Conservation (phyloP, 1,139 yeast species). For the Wickerhamomyces sp. region DNA sequence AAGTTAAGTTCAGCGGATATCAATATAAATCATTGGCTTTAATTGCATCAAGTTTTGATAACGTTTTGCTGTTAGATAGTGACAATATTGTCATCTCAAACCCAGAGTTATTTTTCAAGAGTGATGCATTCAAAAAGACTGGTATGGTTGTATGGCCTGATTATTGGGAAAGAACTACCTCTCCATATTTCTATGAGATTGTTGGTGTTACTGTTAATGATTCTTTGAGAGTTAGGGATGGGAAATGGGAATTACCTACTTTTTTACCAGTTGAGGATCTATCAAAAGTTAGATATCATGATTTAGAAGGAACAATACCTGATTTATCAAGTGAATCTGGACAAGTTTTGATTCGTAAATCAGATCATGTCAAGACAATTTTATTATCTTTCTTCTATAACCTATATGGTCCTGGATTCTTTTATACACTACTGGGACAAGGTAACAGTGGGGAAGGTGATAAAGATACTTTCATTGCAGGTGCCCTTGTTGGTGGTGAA, state of each 20-base stretch:
- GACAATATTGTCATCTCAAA: constrained; percentile 61
- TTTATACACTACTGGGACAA: constrained; percentile 51
- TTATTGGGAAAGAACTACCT: constrained; percentile 68
- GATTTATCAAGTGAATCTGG: constrained; percentile 64
- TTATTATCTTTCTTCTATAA: constrained; percentile 52
- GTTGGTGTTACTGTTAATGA: constrained; percentile 43
- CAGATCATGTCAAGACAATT: constrained; percentile 47
- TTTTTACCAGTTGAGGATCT: not conserved
- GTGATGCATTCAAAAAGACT: constrained; percentile 44
- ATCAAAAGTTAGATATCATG: constrained; percentile 32
- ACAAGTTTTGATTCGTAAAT: constrained; percentile 50
- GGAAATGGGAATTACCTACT: constrained; percentile 27
- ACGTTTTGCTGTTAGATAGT: constrained; percentile 59
- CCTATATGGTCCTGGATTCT: constrained; percentile 51
- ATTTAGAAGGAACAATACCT: constrained; percentile 52
- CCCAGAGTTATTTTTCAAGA: constrained; percentile 49
- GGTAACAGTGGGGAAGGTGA: constrained; percentile 67
- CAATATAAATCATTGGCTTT: constrained; percentile 57
- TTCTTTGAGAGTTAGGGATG: constrained; percentile 35
- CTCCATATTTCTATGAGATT: constrained; percentile 61
- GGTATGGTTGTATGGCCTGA: constrained; percentile 80
- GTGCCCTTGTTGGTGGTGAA: constrained; percentile 35
- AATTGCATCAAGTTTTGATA: constrained; percentile 50
- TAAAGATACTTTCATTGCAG: constrained; percentile 59
- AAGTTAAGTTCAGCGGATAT: constrained; percentile 43